These are phyloP conservation scores for Russula abietina DNA, from an alignment of 768 basidiomycete species.

Conservation along the genomic window DNA sequence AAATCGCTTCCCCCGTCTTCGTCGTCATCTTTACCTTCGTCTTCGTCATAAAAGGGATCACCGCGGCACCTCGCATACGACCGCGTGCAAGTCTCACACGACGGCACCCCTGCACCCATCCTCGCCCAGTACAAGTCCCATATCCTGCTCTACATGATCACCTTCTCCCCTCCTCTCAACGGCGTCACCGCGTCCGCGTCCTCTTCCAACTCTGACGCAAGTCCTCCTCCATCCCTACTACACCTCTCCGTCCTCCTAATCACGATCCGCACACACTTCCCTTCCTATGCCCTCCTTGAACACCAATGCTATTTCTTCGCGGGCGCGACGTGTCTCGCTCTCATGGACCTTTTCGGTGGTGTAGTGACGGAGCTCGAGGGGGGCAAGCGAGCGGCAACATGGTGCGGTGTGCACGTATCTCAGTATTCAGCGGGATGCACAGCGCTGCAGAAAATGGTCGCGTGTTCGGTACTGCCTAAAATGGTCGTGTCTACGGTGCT, in stretches of 20 bases:
- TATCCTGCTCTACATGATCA: constrained; percentile 18
- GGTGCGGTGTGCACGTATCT: constrained; percentile 25
- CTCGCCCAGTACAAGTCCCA: constrained; percentile 13
- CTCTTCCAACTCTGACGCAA: background rate
- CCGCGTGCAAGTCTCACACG: constrained; percentile 23
- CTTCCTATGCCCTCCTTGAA: constrained; percentile 17
- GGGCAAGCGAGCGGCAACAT: constrained; percentile 17
- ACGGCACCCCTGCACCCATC: constrained; percentile 18
- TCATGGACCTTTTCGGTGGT: constrained; percentile 15
- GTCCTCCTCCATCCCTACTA: constrained; percentile 13
- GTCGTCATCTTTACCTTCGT: background rate
- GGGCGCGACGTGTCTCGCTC: constrained; percentile 18
- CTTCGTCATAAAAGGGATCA: background rate
- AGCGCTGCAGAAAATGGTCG: constrained; percentile 23
- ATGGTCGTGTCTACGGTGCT: too few relatives aligned
- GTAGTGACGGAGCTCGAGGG: constrained; percentile 13
- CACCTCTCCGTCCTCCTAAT: constrained; percentile 23
- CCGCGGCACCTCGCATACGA: constrained; percentile 16
- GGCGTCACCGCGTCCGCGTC: background rate
- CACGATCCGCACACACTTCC: constrained; percentile 21
- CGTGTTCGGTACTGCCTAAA: too few relatives aligned
- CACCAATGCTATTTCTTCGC: constrained; percentile 26
- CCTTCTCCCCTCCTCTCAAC: constrained; percentile 8
- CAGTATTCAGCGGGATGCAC: constrained; percentile 18
- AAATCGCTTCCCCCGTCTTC: background rate